Base-by-base conservation (phyloP, 768 basidiomycete genomes). In the Suillus clintonianus region DNA sequence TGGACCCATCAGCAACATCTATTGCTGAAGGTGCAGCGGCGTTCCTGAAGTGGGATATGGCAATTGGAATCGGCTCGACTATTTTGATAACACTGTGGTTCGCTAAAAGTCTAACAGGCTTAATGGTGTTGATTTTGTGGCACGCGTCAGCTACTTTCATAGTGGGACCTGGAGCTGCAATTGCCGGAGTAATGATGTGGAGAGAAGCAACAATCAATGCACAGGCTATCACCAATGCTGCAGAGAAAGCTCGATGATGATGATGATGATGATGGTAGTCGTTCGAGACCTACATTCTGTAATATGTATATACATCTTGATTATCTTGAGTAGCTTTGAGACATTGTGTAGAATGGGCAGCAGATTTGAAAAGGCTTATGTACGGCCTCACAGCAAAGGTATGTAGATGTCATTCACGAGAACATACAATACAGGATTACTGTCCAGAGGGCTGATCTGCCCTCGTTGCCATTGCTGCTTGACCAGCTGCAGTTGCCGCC, bases 401-500 rank as follows among this genome's bases (percentile, higher is more conserved):
- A 30, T 57, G 39, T 15, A 27, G 39, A 57, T 41, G 17, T 11
- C 27, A 57, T 57, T 57, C 24, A 17, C 17, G 11, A 57, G 24
- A 62, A 24, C 11, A 59, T 39, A 65, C 48, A 51, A n/a, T 32
- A 47, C 19, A 62, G 57, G 60, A 69, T 67, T 70, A 83, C 71
- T 80, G 71, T 65, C 76, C 77, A 13, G 77, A 76, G 17, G 79
- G 32, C 53, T 77, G 74, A 14, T 68, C 71, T 30, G 82, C 85
- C 59, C 90, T 82, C 61, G 85, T 83, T 24, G 85, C 68, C 94
- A 97, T 96, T 27, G 92, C 92, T 55, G 93, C 94, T 70, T 96
- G 92, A 4, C 89, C 90, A 54, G 94, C 94, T 13, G 95, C 94
- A 15, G 95, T 96, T 2, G 94, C 94, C 34, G 95, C 96, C 65